These are phyloP conservation scores for Eudorina sp. DNA, from an alignment of 139 green algal species.

Conservation along the genomic window DNA sequence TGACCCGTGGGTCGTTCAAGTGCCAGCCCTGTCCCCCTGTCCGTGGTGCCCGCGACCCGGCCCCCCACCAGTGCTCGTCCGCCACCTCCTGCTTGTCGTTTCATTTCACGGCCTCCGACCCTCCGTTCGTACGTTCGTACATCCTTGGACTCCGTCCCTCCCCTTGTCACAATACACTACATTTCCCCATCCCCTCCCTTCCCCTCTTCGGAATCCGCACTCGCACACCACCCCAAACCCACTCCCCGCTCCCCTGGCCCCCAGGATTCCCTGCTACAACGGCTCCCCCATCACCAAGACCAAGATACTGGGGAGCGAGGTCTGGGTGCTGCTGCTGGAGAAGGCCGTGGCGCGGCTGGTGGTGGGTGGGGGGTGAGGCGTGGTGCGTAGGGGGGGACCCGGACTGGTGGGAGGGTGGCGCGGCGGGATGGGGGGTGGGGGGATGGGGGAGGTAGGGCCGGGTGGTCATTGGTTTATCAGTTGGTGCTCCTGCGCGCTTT, in stretches of 20 bases:
- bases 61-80: too few relatives aligned
- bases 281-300: conserved; percentile 34
- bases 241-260: background rate
- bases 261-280: conserved; percentile 39
- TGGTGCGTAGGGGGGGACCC: background rate
- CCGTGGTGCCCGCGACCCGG: too few relatives aligned
- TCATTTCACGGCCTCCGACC: too few relatives aligned
- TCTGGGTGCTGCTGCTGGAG: conserved; percentile 50
- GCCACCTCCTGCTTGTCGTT: too few relatives aligned
- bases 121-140: too few relatives aligned
- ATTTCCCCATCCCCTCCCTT: too few relatives aligned
- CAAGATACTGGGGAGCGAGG: conserved; percentile 39
- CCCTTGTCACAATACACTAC: too few relatives aligned
- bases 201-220: background rate
- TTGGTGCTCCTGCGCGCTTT: too few relatives aligned
- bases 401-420: background rate
- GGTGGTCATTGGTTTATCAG: background rate
- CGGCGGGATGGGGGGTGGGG: background rate
- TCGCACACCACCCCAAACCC: too few relatives aligned
- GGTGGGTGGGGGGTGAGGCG: conserved; percentile 14
- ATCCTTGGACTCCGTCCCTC: too few relatives aligned
- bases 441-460: background rate
- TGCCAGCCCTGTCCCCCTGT: too few relatives aligned
- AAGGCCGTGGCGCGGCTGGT: conserved; percentile 41
- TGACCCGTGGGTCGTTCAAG: too few relatives aligned